A percentile compares a stretch with the other conserved stretches of the same genome.
phyloP scores from a whole-genome alignment of 2,329 filamentous ascomycete genomes.

The Exutisphaerella laricina region DNA sequence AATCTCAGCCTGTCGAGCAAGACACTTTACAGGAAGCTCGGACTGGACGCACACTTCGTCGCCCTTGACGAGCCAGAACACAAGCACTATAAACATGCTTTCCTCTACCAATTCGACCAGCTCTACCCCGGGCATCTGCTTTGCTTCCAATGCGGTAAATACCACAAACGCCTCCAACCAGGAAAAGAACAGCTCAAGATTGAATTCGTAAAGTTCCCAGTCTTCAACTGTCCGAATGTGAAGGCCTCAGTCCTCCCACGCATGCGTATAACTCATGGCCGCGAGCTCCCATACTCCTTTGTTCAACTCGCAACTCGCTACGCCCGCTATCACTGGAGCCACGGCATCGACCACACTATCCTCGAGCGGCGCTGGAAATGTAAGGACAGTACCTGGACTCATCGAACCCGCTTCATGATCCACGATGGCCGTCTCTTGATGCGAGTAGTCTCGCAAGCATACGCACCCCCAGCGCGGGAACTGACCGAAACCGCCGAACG shows the following conservation, averaged over 20 bases:
- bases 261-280: conserved; percentile 50
- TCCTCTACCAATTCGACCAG: conserved; percentile 49
- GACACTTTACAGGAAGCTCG: conserved; percentile 42
- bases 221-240: conserved; percentile 52
- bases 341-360: conserved; percentile 45
- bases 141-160: conserved; percentile 53
- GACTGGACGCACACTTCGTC: conserved; percentile 36
- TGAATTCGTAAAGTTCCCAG: conserved; percentile 49
- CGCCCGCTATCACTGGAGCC: conserved; percentile 41
- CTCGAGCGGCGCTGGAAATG: conserved; percentile 53
- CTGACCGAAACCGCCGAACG: conserved; percentile 50
- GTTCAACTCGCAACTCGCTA: conserved; percentile 53
- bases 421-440: conserved; percentile 51
- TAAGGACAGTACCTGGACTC: conserved; percentile 47
- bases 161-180: conserved; percentile 49
- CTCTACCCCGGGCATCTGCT: conserved; percentile 52
- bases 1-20: conserved; percentile 47
- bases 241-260: conserved; percentile 48
- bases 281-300: conserved; percentile 54
- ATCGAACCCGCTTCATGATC: conserved; percentile 51
- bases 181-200: conserved; percentile 52
- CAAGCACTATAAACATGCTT: conserved; percentile 43
- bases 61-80: conserved; percentile 41
- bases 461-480: conserved; percentile 43
- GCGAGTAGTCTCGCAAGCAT: conserved; percentile 52